Base-by-base conservation (phyloP, 2,329 filamentous ascomycete species). In the Trichoderma sp. region DNA sequence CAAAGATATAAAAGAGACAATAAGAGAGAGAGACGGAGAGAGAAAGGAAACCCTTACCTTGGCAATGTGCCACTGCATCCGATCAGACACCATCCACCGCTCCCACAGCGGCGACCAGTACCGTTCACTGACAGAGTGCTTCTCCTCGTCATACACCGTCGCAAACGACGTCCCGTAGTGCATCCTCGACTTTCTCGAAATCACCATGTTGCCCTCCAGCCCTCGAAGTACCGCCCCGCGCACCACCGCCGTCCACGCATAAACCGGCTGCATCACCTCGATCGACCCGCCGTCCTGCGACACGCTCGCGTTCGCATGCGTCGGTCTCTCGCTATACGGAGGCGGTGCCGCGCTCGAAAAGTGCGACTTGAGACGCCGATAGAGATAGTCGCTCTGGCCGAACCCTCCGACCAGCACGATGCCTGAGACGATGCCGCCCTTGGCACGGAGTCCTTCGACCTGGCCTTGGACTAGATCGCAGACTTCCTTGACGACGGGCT, bases 31-130 rank as follows among this genome's bases (percentile, higher is more conserved):
- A 8, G 39, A 24, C 24, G 8, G 3, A 8, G 12, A 60, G 18
- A 21, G 18, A 30, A 70, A 57, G 24, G 81, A 30, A 15, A 4
- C 1, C 32, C 84, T 76, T 76, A 90, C 91, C 87, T 93, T 94
- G 73, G 90, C 88, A 78, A 94, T 93, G 80, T 94, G 92, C 93
- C 93, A 95, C 81, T 94, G 91, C 92, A 95, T 94, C 62, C 92
- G 86, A 80, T 95, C 91, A 60, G 88, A 90, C 7, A 95, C 92
- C 92, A 94, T 94, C 92, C 91, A 94, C 63, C 92, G 82, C 82
- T 94, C 92, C 92, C 92, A 94, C 28, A 94, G 80, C 6, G 91
- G 92, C 75, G 89, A 92, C 92, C 92, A 95, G 78, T 95, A 95
- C 65, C 92, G 84, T 79, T 94, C 92, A 57, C 85, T 88, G 6